Evolutionary conservation across 2,329 filamentous ascomycete genomes (phyloP), one percentile per base, ranked within the genome.

Genomic region (Pseudopyrenochaeta lycopersici): DNA sequence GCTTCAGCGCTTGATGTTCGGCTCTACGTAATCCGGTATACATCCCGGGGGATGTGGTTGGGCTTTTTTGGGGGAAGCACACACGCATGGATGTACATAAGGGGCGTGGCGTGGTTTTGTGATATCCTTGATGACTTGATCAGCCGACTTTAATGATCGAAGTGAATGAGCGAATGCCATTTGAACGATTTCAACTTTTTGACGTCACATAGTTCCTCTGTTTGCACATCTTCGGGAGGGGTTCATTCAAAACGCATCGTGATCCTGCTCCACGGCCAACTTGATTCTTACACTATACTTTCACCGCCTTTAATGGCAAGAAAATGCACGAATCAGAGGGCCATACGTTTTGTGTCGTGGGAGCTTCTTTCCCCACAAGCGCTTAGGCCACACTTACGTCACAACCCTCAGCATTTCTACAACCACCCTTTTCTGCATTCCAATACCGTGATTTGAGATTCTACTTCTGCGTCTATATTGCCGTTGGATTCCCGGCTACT

Each of bases 51-150:
- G 47, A n/a, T 21, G 23, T 27, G 42, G 23, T 42, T 12, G 20
- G 35, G 30, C 18, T 40, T 47, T 50, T n/a, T n/a, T n/a, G n/a
- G n/a, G 42, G 38, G 42, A 33, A 43, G 48, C 39, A 48, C 45
- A 60, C 30, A 52, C 39, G 38, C 29, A 15, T 32, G 46, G 46
- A 45, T 53, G 52, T 58, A 60, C n/a, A 60, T 56, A 53, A 40
- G 44, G 32, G 21, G 31, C 29, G 31, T 30, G 11, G 42, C 39
- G 44, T 46, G 40, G 31, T 55, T 57, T 51, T 38, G 48, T 52
- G 47, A 60, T 55, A 58, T 58, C 54, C 49, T 49, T 54, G 53
- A 51, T 49, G 58, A 50, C 4, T 27, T 27, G 23, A 9, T 27
- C 9, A 27, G 23, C 23, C 23, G 15, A 7, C 12, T 49, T n/a